Base-by-base conservation (phyloP, 306 rosid species). In the Prinsepia uniflora region DNA sequence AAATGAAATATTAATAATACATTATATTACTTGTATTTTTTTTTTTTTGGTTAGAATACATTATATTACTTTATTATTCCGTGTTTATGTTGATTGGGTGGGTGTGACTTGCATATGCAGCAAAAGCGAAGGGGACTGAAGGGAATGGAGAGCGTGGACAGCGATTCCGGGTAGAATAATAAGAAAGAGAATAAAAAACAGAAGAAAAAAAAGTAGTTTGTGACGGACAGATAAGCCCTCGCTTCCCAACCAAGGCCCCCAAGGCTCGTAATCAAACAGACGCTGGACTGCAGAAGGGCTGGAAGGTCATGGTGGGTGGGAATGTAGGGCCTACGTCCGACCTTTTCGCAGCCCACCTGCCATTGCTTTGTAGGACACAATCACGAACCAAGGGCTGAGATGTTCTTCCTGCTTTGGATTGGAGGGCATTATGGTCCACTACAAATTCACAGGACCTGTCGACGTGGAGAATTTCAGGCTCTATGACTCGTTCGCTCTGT, bases 51-150 rank as follows among this genome's bases (percentile, higher is more conserved):
- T 24, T 24, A 24, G 30, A 24, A 24, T 24, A 24, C 36, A 2
- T 30, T 30, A 30, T 30, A 30, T 30, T 30, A 30, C 3, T 30
- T 30, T 30, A 19, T 57, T 57, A 42, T 41, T 8, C 30, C 6
- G 0, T 3, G 8, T 39, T 42, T 17, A 45, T 75, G 40, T 40
- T 59, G 57, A 56, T 67, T 76, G 57, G 50, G 58, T 49, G 67
- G 73, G 54, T 30, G 36, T 30, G 36, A 3, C 36, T 30, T 74
- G 67, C 11, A 74, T 66, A 45, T 72, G 88, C 92, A 88, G 93
- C 90, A 81, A 82, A 88, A 88, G 81, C 72, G 84, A 76, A 81
- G 88, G 73, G 93, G 90, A 6, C 79, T 88, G 71, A 85, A 88
- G 71, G 93, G 93, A 78, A 78, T 85, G 88, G 88, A 83, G 75